Evolutionary conservation across 1,139 yeast species (phyloP).

Genomic region (Taphrina sp.): DNA sequence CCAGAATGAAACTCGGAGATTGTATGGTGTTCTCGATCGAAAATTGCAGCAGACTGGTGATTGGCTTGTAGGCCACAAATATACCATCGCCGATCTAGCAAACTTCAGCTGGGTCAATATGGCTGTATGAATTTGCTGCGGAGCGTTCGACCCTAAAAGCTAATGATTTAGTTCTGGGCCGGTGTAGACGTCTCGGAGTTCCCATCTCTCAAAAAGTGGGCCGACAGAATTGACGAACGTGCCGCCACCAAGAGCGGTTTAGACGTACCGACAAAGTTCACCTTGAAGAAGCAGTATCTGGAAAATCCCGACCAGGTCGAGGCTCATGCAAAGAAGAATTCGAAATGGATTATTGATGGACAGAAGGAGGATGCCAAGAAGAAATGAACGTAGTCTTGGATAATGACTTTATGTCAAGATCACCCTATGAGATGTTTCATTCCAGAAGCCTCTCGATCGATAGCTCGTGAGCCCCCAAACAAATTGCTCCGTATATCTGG

Average conservation of each 20-base stretch:
- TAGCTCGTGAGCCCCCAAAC: no score
- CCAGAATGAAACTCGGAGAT: conserved; percentile 52
- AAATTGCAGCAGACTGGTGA: conserved; percentile 50
- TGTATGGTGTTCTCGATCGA: conserved; percentile 55
- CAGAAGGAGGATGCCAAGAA: conserved; percentile 19
- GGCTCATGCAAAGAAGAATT: conserved; percentile 16
- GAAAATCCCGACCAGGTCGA: conserved; percentile 15
- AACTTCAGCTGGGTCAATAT: conserved; percentile 46
- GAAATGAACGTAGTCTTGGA: no score
- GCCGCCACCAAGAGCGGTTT: conserved; percentile 26
- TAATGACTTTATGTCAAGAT: no score
- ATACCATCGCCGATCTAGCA: conserved; percentile 57
- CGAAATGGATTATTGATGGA: conserved; percentile 26
- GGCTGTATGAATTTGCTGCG: conserved; percentile 1
- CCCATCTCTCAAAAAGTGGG: conserved; percentile 15
- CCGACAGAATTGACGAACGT: conserved; percentile 20
- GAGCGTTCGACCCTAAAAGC: background rate
- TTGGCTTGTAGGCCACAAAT: conserved; percentile 57
- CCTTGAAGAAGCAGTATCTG: conserved; percentile 26
- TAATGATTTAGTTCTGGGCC: conserved; percentile 20
- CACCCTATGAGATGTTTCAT: no score
- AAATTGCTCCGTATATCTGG: no score
- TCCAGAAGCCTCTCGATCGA: no score
- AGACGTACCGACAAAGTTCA: conserved; percentile 26
- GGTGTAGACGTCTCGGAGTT: conserved; percentile 28